Evolutionary conservation across 345 rosid species (phyloP), one percentile per base, ranked within the genome.

Genomic region (Trapa bicornis): DNA sequence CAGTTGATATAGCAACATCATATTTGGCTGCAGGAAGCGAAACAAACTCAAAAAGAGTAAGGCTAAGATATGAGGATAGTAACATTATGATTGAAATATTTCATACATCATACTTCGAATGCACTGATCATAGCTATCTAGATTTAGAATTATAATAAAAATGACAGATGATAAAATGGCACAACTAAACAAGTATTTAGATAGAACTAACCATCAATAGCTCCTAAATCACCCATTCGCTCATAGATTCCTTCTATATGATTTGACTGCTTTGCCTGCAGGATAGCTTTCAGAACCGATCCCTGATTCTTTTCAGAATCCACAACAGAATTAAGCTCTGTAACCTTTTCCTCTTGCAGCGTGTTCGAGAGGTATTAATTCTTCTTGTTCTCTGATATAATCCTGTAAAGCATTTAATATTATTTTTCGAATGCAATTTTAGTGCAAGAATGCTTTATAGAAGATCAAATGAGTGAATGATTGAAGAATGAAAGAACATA

Each of bases 151-250:
- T 32, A 16, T 22, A 38, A 17, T 17, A 39, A 62, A 29, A 64
- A 38, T 22, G 29, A 22, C 29, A 22, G 29, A 22, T 22, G 2
- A 39, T 17, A 41, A 67, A 3, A 67, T 10, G 22, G 48, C 1
- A 14, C 39, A 62, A 22, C 29, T 22, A 22, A 22, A 22, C 29
- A 22, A 22, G 29, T 22, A 22, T 22, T 22, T 22, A 62, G 3
- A 57, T 35, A 60, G 53, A 47, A 58, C 82, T 77, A 69, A 91
- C 99, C 89, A 71, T 94, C 97, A 80, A 94, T 91, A 71, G 99
- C 99, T 68, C 97, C 99, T 78, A 91, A 83, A 81, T 94, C 96
- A 17, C 99, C 99, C 99, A 94, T 84, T 68, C 97, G 84, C 60
- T 97, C 99, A 76, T 88, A 79, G 70, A 94, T 91, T 74, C 99